These are phyloP conservation scores for Aspergillus sclerotiicarbonarius DNA, from an alignment of 495 filamentous ascomycete genomes.

Conservation along the genomic window DNA sequence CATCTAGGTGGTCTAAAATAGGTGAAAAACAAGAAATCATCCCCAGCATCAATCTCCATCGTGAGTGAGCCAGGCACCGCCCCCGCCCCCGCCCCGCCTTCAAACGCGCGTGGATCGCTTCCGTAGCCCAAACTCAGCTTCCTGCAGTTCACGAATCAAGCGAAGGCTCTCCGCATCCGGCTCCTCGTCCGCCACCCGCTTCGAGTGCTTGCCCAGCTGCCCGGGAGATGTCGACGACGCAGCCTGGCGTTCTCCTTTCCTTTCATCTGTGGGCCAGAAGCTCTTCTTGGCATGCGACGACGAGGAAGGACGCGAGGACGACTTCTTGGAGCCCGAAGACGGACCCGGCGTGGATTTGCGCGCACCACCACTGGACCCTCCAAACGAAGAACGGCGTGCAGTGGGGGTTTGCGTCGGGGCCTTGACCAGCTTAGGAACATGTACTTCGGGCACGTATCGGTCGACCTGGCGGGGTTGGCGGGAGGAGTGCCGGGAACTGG, in stretches of 20 bases:
- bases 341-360: constrained; percentile 35
- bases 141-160: constrained; percentile 57
- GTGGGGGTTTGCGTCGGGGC: constrained; percentile 23
- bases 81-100: neutral
- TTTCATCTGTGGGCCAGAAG: constrained; percentile 36
- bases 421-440: constrained; percentile 30
- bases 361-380: constrained; percentile 16
- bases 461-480: constrained; percentile 49
- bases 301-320: constrained; percentile 42
- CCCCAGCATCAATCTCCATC: no score
- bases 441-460: constrained; percentile 41
- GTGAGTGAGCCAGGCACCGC: neutral
- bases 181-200: constrained; percentile 30
- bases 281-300: constrained; percentile 45
- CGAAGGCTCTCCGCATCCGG: constrained; percentile 54
- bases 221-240: constrained; percentile 32
- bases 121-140: constrained; percentile 58
- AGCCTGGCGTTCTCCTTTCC: constrained; percentile 28
- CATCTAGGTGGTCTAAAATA: constrained; percentile 17
- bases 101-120: constrained; percentile 38
- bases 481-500: constrained; percentile 50
- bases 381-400: constrained; percentile 24
- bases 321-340: constrained; percentile 33
- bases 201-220: constrained; percentile 30
- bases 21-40: constrained; percentile 8